Percentiles rank a stretch among this genome's conserved stretches.
Conservation (phyloP, 345 rosid genomes). For the Hibiscus trionum region DNA sequence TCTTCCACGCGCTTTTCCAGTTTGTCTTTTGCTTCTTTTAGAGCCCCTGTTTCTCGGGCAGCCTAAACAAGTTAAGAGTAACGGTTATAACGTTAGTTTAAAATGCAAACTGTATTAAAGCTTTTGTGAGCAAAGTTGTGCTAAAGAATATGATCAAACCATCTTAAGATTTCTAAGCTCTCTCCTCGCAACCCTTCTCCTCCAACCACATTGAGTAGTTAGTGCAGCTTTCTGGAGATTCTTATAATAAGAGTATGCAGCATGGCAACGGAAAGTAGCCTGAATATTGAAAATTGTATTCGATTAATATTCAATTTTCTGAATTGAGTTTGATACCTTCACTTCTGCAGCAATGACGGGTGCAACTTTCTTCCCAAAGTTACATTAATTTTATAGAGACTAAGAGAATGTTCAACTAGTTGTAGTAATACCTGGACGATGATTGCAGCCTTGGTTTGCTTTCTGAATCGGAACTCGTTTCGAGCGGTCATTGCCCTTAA, state of each 20-base stretch:
- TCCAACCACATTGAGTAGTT: constrained; percentile 91
- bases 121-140: constrained; percentile 6
- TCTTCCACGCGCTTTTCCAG: constrained; percentile 98
- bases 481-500: constrained; percentile 95
- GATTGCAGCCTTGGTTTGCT: constrained; percentile 91
- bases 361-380: not conserved
- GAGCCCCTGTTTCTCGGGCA: constrained; percentile 95
- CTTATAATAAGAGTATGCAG: constrained; percentile 69
- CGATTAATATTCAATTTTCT: constrained; percentile 7
- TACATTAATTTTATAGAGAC: not conserved
- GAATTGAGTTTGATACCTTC: not conserved
- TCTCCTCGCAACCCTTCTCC: constrained; percentile 86
- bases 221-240: constrained; percentile 77
- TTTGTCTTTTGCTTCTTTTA: constrained; percentile 98
- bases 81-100: constrained; percentile 19
- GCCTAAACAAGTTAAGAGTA: constrained; percentile 49
- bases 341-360: not conserved
- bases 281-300: constrained; percentile 26
- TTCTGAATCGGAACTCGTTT: constrained; percentile 84
- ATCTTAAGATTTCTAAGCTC: constrained; percentile 88
- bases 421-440: constrained; percentile 56
- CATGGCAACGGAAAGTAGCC: constrained; percentile 73
- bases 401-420: constrained; percentile 18
- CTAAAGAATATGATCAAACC: constrained; percentile 37
- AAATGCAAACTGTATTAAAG: not conserved